phyloP scores from a whole-genome alignment of 2,329 filamentous ascomycete species.

The Botrytis paeoniae region DNA sequence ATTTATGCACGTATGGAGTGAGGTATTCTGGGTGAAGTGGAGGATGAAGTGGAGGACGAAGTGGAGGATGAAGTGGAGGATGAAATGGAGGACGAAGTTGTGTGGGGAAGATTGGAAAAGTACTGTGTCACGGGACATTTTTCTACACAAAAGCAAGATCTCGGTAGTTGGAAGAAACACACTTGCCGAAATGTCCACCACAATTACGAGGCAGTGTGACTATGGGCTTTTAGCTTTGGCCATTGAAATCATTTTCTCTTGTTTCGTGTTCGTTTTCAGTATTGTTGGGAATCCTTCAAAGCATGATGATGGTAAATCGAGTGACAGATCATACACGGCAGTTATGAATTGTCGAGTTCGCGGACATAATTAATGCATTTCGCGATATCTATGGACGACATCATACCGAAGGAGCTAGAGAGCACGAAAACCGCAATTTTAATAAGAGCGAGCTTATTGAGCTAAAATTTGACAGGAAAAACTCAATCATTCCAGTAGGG shows the following conservation, averaged over 20 bases:
- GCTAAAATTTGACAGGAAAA: background rate
- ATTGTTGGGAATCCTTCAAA: background rate
- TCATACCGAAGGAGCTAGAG: background rate
- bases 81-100: background rate
- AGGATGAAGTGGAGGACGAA: background rate
- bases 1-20: background rate
- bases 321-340: background rate
- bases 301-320: background rate
- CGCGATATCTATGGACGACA: background rate
- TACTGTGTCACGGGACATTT: background rate
- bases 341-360: background rate
- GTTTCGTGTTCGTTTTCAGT: background rate
- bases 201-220: background rate
- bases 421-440: background rate
- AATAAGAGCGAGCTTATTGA: background rate
- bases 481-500: too few species aligned
- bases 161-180: conserved; percentile 1
- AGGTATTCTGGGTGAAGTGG: background rate
- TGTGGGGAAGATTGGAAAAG: background rate
- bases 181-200: conserved; percentile 1
- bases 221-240: background rate
- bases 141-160: background rate
- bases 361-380: background rate
- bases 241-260: background rate
- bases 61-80: background rate